Conservation (phyloP, 1,284 basidiomycete species). For the Cutaneotrichosporon mucoides region DNA sequence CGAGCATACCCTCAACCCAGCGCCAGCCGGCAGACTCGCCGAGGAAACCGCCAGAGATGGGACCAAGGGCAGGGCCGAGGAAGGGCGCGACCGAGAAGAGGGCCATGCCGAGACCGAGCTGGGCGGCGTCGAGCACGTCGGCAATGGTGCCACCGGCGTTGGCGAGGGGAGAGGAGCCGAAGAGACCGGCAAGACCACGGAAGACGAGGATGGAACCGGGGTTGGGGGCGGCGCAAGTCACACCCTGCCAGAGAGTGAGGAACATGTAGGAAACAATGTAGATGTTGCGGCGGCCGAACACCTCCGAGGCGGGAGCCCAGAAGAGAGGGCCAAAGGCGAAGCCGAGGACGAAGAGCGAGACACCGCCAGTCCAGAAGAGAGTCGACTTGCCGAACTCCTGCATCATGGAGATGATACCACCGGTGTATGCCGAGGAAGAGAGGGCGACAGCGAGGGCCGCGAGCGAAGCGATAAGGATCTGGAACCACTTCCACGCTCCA, state of each 20-base stretch:
- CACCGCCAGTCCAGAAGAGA: slow-evolving; percentile 34
- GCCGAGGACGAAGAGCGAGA: slow-evolving; percentile 38
- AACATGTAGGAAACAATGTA: slow-evolving; percentile 57
- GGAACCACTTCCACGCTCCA: slow-evolving; percentile 33
- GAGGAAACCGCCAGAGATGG: slow-evolving; percentile 48
- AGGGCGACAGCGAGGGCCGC: slow-evolving; percentile 40
- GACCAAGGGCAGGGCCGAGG: slow-evolving; percentile 26
- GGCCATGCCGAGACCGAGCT: slow-evolving; percentile 41
- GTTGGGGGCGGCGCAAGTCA: slow-evolving; percentile 30
- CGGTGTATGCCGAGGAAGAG: slow-evolving; percentile 34
- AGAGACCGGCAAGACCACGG: slow-evolving; percentile 44
- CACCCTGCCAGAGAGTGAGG: slow-evolving; percentile 39
- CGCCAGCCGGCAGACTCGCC: slow-evolving; percentile 47
- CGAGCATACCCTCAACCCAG: slow-evolving; percentile 65
- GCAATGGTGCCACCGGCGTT: slow-evolving; percentile 47
- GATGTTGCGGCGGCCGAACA: slow-evolving; percentile 56
- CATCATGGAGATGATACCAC: slow-evolving; percentile 27
- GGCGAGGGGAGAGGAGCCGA: slow-evolving; percentile 45
- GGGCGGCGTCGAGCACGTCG: slow-evolving; percentile 40
- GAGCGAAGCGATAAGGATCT: slow-evolving; percentile 25
- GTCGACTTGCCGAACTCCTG: slow-evolving; percentile 22
- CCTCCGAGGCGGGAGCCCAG: slow-evolving; percentile 55
- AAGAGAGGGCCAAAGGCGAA: slow-evolving; percentile 41
- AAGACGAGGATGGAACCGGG: slow-evolving; percentile 35
- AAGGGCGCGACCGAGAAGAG: slow-evolving; percentile 20